Conservation (phyloP, 139 green algal species). For the Pedinophyceae sp. region DNA sequence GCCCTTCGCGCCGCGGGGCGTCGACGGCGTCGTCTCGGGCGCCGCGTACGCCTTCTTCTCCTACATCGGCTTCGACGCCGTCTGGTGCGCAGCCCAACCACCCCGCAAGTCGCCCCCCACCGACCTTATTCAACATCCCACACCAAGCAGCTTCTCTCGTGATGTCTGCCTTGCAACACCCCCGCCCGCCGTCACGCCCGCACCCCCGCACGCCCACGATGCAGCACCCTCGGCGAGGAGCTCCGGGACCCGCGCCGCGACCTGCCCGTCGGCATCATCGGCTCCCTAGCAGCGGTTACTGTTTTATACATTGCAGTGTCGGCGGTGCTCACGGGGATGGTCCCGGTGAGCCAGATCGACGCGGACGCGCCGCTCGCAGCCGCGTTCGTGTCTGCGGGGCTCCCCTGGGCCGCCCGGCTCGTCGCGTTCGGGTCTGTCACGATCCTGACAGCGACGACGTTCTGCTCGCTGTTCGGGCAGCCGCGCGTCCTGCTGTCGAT, state of each 20-base stretch:
- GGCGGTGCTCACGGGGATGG: conserved; percentile 25
- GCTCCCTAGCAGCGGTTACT: conserved; percentile 35
- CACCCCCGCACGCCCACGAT: background rate
- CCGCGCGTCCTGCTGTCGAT: conserved; percentile 8
- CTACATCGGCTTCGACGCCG: conserved; percentile 44
- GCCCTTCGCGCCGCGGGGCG: conserved; percentile 7
- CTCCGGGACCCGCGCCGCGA: conserved; percentile 32
- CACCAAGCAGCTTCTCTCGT: background rate
- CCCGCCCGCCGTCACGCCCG: no score
- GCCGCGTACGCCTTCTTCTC: conserved; percentile 36
- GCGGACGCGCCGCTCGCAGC: conserved; percentile 40
- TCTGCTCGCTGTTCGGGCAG: conserved; percentile 18
- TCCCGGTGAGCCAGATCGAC: conserved; percentile 30
- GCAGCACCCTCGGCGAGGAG: conserved; percentile 21
- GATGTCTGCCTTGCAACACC: no score
- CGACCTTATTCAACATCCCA: background rate
- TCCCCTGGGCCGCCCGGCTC: conserved; percentile 26
- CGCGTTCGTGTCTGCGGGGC: conserved; percentile 33
- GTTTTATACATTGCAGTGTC: conserved; percentile 40
- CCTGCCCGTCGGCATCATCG: conserved; percentile 56
- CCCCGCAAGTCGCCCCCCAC: background rate
- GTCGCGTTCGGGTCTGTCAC: conserved; percentile 18
- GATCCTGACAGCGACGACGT: conserved; percentile 3
- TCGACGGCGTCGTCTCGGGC: conserved; percentile 4
- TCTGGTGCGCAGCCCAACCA: background rate